Base-by-base conservation (phyloP, 305 asterid species). In the Fraxinus dipetala region DNA sequence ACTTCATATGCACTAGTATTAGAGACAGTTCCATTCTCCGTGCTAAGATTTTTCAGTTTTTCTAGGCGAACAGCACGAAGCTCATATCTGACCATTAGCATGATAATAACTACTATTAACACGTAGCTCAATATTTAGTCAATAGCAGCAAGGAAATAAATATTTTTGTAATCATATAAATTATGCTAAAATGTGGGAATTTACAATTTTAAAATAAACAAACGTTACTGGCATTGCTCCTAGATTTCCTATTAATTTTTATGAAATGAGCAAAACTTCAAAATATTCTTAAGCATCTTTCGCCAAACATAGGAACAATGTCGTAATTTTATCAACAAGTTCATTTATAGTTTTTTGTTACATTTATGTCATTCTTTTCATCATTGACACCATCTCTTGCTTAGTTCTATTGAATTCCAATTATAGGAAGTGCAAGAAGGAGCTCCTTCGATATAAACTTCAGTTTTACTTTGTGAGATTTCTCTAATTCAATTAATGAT, bases 61-160 rank as follows among this genome's bases (percentile, higher is more conserved):
- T 92, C 95, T 77, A 90, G 77, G 13, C 90, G 90, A 72, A 93
- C 89, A 86, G 97, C 95, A 35, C 79, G 91, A 84, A 93, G 87
- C 88, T 94, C 99, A 72, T 92, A 91, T 83, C 97, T 94, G 91
- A 81, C 78, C 79, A 86, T 81, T 79, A 78, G 63, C 84, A 89
- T 59, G 81, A 84, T 10, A 73, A 75, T 70, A 40, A 83, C 75
- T 36, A 54, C 24, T 16, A 81, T 35, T 59, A 35, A 48, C 63
- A 9, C 59, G 26, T 6, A 22, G 78, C 36, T 48, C 77, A 54
- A 79, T 10, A 31, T 20, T 45, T 38, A n/a, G 56, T 82, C 40
- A 54, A 56, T 34, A 16, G 26, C 48, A 80, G 32, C 61, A 80
- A 14, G 13, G 28, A 13, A 54, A 38, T 65, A 18, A 65, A 63